Base-by-base conservation (phyloP, 225 moss, liverwort and hornwort species). In the Lunularia cruciata region DNA sequence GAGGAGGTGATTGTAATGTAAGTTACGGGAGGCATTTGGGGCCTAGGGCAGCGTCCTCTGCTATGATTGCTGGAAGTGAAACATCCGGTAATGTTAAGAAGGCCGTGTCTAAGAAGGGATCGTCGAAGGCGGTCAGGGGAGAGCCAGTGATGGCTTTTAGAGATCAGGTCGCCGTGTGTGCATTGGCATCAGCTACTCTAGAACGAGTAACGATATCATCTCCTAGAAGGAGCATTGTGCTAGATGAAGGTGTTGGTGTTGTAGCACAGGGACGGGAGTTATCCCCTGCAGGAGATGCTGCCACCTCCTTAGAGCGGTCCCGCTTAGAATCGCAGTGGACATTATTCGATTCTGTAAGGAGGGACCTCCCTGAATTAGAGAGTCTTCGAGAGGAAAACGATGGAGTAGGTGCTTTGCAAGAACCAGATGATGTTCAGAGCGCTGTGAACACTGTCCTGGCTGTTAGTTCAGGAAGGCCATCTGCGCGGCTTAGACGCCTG, bases 251-350 rank as follows among this genome's bases (percentile, higher is more conserved):
- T 14, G 22, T 5, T 18, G 84, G 79, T 35, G 82, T 77, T 52
- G 72, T 83, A 46, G 63, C 75, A 38, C 45, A 61, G 5, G 66
- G 60, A 0, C 70, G 65, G 20, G 78, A 81, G 25, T 35, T 59
- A 16, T 76, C 65, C 23, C 76, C 83, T 26, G 82, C 84, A 15
- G 83, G 85, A 42, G 88, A 87, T 63, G 85, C 88, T 14, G 81
- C 90, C 20, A 87, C 92, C 20, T 81, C 88, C 35, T 71, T 88
- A 30, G 84, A 87, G 53, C 90, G 92, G 34, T 88, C 90, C 63
- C 81, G 90, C 33, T 76, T 96, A 42, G 95, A 96, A 81, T 82
- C 84, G 51, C 95, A 96, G 61, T 96, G 95, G 95, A 81, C 92
- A 2, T 69, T 87, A 70, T 85, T 83, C 47, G 83, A 84, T 16